These are phyloP conservation scores for Xerocomus cyaneibrunnescens DNA, from an alignment of 1,284 basidiomycete genomes.

Conservation along the genomic window DNA sequence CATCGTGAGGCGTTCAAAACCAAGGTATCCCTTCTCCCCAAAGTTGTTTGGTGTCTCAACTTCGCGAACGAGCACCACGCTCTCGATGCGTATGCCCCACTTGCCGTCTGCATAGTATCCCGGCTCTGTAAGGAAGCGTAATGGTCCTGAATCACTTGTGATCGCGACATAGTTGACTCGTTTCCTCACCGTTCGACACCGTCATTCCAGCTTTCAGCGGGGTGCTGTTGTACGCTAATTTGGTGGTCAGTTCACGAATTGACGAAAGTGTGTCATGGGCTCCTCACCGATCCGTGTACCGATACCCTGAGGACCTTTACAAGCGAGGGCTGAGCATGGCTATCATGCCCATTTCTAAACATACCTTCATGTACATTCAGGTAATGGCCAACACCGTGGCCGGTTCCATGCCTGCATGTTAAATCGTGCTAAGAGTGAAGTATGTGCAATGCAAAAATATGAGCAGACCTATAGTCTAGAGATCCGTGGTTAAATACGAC, in stretches of 20 bases:
- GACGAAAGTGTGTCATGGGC: background rate
- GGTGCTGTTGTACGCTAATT: slow-evolving; percentile 63
- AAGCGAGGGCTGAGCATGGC: background rate
- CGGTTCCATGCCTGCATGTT: slow-evolving; percentile 77
- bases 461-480: slow-evolving; percentile 45
- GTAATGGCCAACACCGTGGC: slow-evolving; percentile 91
- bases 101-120: slow-evolving; percentile 92
- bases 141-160: background rate
- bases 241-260: background rate
- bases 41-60: slow-evolving; percentile 81
- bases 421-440: background rate
- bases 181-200: slow-evolving; percentile 70
- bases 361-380: slow-evolving; percentile 89
- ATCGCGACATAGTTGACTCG: background rate
- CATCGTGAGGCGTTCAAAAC: slow-evolving; percentile 87
- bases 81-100: slow-evolving; percentile 95
- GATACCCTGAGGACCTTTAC: slow-evolving; percentile 77
- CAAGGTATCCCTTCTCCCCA: slow-evolving; percentile 80
- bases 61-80: slow-evolving; percentile 74
- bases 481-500: background rate
- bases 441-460: background rate
- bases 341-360: background rate
- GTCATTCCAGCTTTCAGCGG: slow-evolving; percentile 84
- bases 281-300: slow-evolving; percentile 69
- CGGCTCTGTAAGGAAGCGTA: slow-evolving; percentile 55